Evolutionary conservation across 2,329 filamentous ascomycete genomes (phyloP), one percentile per base, ranked within the genome.

Genomic region (Ophiostoma populinum): DNA sequence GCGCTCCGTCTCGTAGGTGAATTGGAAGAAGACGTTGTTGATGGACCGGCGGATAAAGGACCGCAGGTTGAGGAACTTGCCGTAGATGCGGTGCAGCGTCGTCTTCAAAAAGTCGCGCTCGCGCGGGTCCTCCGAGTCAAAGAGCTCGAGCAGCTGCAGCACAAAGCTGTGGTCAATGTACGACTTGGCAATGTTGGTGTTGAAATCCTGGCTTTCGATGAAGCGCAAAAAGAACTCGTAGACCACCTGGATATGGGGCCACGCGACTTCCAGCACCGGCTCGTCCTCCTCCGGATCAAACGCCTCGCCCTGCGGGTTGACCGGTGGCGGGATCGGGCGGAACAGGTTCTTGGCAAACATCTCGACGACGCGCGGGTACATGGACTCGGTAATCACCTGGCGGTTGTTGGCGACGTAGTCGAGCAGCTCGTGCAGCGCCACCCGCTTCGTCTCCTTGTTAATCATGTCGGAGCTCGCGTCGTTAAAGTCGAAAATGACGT

Each of bases 1-100:
- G 40, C 90, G 73, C 57, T 98, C 90, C 4, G 90, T 98, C 58
- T 98, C 90, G 55, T 98, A 98, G 41, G 85, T 86, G 56, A 98
- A 98, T 53, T 98, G 90, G 68, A 98, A 98, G 62, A 98, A 98
- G 48, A 98, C 90, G 51, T 98, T 95, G 71, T 98, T 98, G 68
- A 98, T 98, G 38, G 90, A 98, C 49, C 90, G 75, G 51, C 90
- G 73, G 51, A 98, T 98, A 56, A 92, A 98, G 20, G 90, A 95
- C 41, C 90, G 78, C 43, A 98, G 67, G 55, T 98, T 98, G 48
- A 98, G 69, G 59, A 98, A 98, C 62, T 98, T 98, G 51, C 90
- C 90, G 53, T 98, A 98, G 53, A 98, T 98, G 42, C 90, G 75
- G 58, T 98, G 90, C 37, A 98, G 66, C 0, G 90, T 98, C 0